These are phyloP conservation scores for Sporisorium iseilematis-ciliati DNA, from an alignment of 1,284 basidiomycete species.

Conservation along the genomic window DNA sequence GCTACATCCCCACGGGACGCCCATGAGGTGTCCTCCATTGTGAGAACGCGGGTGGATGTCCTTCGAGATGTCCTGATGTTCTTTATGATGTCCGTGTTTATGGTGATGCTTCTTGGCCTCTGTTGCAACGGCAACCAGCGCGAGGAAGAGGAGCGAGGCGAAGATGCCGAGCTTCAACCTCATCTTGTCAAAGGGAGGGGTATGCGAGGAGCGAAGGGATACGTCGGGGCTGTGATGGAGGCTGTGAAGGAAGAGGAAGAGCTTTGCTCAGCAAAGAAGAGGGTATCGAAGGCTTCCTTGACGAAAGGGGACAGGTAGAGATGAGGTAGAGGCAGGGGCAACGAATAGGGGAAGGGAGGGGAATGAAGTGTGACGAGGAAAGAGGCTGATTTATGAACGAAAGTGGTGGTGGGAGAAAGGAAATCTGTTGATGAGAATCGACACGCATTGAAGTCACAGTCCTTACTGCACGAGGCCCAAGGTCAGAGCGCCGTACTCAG, in stretches of 20 bases:
- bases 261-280: neutral
- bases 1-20: constrained; percentile 55
- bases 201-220: neutral
- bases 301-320: neutral
- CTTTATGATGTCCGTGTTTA: constrained; percentile 10
- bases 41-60: neutral
- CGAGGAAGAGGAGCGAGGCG: constrained; percentile 16
- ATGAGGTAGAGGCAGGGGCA: neutral
- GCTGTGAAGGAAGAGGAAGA: neutral
- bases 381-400: neutral
- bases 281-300: no score
- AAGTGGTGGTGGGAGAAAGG: neutral
- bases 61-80: constrained; percentile 3
- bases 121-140: constrained; percentile 24
- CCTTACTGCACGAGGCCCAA: no score
- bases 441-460: no score
- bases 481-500: no score
- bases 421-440: neutral
- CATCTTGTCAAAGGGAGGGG: constrained; percentile 7
- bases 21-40: constrained; percentile 11
- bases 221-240: no score
- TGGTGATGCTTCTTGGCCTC: constrained; percentile 24
- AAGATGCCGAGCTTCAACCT: constrained; percentile 11
- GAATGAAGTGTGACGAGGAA: neutral
- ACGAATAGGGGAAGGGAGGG: neutral